Evolutionary conservation across 192 early-diverging fungal species (phyloP), one percentile per base, ranked within the genome.

Genomic region (Coemansia sp.): DNA sequence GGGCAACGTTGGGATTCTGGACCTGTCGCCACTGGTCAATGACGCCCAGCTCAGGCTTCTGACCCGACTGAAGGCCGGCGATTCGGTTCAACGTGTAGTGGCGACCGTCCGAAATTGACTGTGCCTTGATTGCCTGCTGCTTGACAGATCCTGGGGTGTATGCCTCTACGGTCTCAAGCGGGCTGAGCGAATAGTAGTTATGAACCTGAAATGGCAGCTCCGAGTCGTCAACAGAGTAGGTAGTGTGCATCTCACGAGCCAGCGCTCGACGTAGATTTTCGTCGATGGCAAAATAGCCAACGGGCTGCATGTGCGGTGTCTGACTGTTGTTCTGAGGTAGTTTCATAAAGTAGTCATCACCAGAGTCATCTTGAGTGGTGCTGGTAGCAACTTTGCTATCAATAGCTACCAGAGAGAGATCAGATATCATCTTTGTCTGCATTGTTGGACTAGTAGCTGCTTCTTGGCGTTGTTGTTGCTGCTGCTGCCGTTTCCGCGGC

Each of bases 1-100:
- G 92, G 6, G 93, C 92, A 54, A 98, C 81, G 58, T 88, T 91
- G 10, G 94, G 85, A 68, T 93, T 92, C 39, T 87, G 81, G 15
- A 98, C 85, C 50, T 85, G 65, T 47, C 87, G 83, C 97, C 97
- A 99, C 29, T 55, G 82, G 50, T 98, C 95, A 21, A 97, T 85
- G 4, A 84, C 88, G 12, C 85, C 70, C 79, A 99, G 93, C 1
- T 92, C 90, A 24, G 86, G 37, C 56, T 94, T 94, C 55, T 93
- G 91, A 1, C 84, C 76, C 14, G 96, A 72, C 22, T 89, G 82
- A 60, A 89, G 89, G 1, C 87, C 84, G 71, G 90, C 89, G 14
- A 99, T 86, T 15, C 97, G 83, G n/a, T 90, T 79, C 58, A 99
- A 66, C 12, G 84, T 81, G 66, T 97, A 96, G n/a, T 87, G 84